phyloP scores from a whole-genome alignment of 345 rosid genomes.

The Eucalyptus cloeziana region DNA sequence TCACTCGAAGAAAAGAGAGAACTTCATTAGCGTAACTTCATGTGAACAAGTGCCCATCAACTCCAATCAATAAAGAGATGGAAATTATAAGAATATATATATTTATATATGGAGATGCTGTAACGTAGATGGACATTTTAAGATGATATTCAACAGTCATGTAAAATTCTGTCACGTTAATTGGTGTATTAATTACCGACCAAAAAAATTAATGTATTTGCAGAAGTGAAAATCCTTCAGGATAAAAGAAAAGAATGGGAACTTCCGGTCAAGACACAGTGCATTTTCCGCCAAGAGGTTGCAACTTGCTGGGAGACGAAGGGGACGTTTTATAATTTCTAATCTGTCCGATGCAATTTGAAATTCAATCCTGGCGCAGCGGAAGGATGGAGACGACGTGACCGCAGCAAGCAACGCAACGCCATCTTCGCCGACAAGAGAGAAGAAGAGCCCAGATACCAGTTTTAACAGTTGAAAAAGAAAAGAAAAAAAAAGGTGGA shows the following conservation, averaged over 20 bases:
- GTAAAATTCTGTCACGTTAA: neutral
- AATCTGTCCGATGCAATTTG: neutral
- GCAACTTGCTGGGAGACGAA: neutral
- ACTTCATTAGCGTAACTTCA: neutral
- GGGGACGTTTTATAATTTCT: neutral
- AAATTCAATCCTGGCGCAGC: neutral
- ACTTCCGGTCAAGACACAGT: neutral
- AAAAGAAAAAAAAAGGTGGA: neutral
- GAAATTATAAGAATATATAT: neutral
- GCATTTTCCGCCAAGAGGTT: neutral
- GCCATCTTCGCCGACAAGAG: neutral
- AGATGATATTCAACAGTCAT: neutral
- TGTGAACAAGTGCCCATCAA: neutral
- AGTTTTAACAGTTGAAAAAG: neutral
- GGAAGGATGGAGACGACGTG: neutral
- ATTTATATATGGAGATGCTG: neutral
- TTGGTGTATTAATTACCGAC: neutral
- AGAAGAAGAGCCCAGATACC: neutral
- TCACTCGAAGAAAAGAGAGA: neutral
- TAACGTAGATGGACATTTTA: neutral
- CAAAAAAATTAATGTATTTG: neutral
- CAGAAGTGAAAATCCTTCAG: neutral
- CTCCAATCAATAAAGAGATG: neutral
- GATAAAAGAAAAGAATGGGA: neutral
- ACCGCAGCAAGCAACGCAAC: neutral